Conservation (phyloP, 768 basidiomycete species). For the Trichaptum fuscoviolaceum region DNA sequence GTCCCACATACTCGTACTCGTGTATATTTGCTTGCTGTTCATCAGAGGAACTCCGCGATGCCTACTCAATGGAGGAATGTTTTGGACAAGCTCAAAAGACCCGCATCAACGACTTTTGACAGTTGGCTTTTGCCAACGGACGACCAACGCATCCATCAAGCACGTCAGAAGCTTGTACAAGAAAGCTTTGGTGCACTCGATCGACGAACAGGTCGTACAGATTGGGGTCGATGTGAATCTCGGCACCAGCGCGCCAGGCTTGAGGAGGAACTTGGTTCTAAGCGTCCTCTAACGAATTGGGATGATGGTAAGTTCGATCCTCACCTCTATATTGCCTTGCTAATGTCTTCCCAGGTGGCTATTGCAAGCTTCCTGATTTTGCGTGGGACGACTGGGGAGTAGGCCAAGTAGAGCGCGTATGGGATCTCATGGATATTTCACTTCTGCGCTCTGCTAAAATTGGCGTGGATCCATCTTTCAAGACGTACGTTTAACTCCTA, state of each 20-base stretch:
- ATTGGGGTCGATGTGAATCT: slow-evolving; percentile 91
- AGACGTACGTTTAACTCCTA: slow-evolving; percentile 54
- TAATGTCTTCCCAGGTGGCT: slow-evolving; percentile 48
- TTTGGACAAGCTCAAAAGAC: slow-evolving; percentile 61
- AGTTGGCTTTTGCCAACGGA: slow-evolving; percentile 89
- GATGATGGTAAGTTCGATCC: slow-evolving; percentile 60
- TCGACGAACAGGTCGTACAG: slow-evolving; percentile 66
- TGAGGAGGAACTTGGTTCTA: slow-evolving; percentile 76
- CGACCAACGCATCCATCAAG: slow-evolving; percentile 87
- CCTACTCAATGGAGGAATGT: slow-evolving; percentile 69
- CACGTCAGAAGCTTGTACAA: slow-evolving; percentile 76
- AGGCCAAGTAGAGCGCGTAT: slow-evolving; percentile 91
- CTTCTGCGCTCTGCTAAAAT: slow-evolving; percentile 73
- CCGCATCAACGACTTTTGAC: slow-evolving; percentile 85
- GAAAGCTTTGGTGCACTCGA: slow-evolving; percentile 61
- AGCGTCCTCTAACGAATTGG: slow-evolving; percentile 89
- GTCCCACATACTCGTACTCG: slow-evolving; percentile 94
- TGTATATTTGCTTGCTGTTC: slow-evolving; percentile 79
- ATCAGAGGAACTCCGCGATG: slow-evolving; percentile 53
- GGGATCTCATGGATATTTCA: slow-evolving; percentile 93
- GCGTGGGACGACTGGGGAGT: slow-evolving; percentile 93
- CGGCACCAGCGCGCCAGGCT: slow-evolving; percentile 84
- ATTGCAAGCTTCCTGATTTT: slow-evolving; percentile 81
- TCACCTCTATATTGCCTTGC: slow-evolving; percentile 5
- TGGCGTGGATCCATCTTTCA: slow-evolving; percentile 82